phyloP scores from a whole-genome alignment of 305 asterid species.

The Solanum chacoense region DNA sequence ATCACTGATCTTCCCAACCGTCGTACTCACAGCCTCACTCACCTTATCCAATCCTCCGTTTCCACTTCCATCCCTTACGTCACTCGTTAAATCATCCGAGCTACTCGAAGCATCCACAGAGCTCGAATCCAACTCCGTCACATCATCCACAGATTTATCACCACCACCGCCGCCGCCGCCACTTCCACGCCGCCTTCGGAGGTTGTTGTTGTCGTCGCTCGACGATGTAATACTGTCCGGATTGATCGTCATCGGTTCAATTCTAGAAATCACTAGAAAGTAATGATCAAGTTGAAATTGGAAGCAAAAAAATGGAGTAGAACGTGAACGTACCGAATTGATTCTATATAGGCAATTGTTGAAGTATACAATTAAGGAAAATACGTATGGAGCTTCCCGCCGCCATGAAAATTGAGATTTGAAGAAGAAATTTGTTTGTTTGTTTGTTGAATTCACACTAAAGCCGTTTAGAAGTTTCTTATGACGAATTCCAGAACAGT shows the following conservation, averaged over 20 bases:
- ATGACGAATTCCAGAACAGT: neutral
- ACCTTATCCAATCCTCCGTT: constrained; percentile 6
- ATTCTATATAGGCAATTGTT: neutral
- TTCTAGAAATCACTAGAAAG: neutral
- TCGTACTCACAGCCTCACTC: neutral
- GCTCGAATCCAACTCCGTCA: constrained; percentile 3
- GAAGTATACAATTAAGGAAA: neutral
- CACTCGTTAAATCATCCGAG: constrained; percentile 15
- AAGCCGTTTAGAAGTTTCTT: neutral
- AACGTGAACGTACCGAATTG: neutral
- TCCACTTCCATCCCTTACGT: constrained; percentile 7
- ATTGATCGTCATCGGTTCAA: neutral
- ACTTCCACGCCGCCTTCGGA: constrained; percentile 14
- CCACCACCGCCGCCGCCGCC: neutral
- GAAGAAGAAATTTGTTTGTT: neutral
- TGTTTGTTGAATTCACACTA: neutral
- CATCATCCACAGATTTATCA: neutral
- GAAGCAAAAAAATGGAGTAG: neutral
- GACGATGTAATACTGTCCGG: constrained; percentile 14
- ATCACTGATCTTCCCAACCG: constrained; percentile 10
- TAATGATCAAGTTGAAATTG: neutral
- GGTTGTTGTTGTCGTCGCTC: neutral
- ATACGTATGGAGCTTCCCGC: neutral
- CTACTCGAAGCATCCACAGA: neutral
- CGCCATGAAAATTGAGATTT: neutral